Evolutionary conservation across 139 green algal species (phyloP).

Genomic region (Chlamydomonas schloesseri): DNA sequence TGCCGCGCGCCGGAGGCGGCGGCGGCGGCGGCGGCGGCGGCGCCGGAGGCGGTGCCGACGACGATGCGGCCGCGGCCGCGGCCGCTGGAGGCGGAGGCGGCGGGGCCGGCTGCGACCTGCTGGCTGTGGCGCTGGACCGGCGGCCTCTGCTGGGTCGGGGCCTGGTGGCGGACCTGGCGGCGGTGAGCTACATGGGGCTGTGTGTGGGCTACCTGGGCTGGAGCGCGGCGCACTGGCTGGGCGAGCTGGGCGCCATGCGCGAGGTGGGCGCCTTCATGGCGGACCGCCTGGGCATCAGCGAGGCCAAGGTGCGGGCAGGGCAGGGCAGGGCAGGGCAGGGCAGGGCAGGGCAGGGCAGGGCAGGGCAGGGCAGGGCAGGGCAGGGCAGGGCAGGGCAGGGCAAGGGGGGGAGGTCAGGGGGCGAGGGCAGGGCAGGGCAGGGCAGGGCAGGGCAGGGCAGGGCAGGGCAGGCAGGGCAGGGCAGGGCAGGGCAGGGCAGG

Average conservation of each 20-base stretch:
- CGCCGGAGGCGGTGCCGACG: not conserved
- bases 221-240: constrained; percentile 63
- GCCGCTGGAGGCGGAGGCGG: not conserved
- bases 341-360: no score
- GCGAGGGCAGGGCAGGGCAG: no score
- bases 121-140: constrained; percentile 24
- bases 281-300: constrained; percentile 80
- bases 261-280: constrained; percentile 78
- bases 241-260: constrained; percentile 66
- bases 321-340: no score
- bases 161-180: constrained; percentile 40
- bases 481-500: no score
- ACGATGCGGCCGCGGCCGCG: no score
- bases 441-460: no score
- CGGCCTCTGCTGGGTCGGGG: constrained; percentile 42
- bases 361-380: no score
- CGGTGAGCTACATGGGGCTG: constrained; percentile 81
- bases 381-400: no score
- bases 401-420: no score
- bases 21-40: not conserved
- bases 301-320: constrained; percentile 70
- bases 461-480: no score
- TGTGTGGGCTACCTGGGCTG: constrained; percentile 81
- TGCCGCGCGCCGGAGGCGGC: not conserved
- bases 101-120: constrained; percentile 11